These are phyloP conservation scores for Candida peoriensis DNA, from an alignment of 805 yeast species.

Conservation along the genomic window DNA sequence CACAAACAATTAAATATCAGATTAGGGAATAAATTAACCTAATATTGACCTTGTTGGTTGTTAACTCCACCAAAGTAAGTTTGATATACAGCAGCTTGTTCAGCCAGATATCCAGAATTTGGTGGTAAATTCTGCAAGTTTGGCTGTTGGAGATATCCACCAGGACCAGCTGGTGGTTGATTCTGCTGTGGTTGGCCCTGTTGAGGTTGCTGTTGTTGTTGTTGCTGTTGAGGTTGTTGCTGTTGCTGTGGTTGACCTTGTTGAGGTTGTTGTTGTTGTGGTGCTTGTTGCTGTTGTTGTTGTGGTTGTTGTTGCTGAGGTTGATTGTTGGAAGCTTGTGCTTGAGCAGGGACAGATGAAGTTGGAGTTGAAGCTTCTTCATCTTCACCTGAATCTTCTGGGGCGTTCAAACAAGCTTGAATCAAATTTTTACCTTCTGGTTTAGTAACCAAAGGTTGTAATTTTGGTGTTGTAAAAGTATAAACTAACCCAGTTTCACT, in stretches of 20 bases:
- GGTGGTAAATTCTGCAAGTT: constrained; percentile 34
- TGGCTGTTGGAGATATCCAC: constrained; percentile 37
- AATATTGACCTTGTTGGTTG: constrained; percentile 53
- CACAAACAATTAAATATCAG: too few relatives aligned
- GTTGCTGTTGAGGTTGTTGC: constrained; percentile 22
- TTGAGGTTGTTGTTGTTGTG: constrained; percentile 9
- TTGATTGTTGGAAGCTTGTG: constrained; percentile 27
- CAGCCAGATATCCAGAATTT: constrained; percentile 46
- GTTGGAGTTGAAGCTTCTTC: constrained; percentile 33
- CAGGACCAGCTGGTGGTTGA: constrained; percentile 23
- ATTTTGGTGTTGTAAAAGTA: constrained; percentile 97
- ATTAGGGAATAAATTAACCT: too few relatives aligned
- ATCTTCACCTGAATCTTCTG: constrained; percentile 61
- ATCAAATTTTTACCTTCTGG: constrained; percentile 95
- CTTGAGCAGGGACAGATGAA: constrained; percentile 24
- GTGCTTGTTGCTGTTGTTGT: constrained; percentile 10
- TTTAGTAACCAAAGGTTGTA: constrained; percentile 95
- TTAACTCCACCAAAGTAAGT: constrained; percentile 57
- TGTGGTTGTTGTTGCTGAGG: constrained; percentile 22
- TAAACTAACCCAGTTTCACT: constrained; percentile 98
- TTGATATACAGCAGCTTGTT: constrained; percentile 53
- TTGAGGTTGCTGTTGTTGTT: constrained; percentile 14
- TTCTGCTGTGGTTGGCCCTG: too few relatives aligned
- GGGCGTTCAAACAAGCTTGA: constrained; percentile 95
- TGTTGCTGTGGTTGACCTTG: constrained; percentile 21